Conservation (phyloP, 2,329 filamentous ascomycete genomes). For the Lachnellula suecica region DNA sequence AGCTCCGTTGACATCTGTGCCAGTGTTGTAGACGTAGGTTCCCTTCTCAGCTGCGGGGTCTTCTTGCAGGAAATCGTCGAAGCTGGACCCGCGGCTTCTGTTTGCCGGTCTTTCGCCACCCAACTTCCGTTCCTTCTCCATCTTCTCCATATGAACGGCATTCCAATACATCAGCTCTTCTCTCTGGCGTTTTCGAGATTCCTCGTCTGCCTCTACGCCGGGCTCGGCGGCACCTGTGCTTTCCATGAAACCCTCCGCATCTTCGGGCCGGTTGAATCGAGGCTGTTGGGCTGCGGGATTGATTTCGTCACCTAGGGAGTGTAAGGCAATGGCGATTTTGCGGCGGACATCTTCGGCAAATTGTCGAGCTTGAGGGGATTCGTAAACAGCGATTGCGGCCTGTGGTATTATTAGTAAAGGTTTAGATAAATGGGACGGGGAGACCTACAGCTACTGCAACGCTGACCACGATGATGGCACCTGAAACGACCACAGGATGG, state of each 20-base stretch:
- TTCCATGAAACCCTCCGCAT: conserved; percentile 62
- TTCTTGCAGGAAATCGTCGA: conserved; percentile 58
- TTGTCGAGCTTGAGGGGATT: conserved; percentile 62
- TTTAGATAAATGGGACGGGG: background rate
- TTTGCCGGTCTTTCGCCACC: conserved; percentile 28
- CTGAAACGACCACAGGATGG: conserved; percentile 31
- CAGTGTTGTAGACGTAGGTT: conserved; percentile 57
- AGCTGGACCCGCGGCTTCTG: conserved; percentile 34
- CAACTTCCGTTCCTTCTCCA: conserved; percentile 36
- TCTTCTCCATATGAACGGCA: conserved; percentile 49
- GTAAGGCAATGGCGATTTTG: conserved; percentile 58
- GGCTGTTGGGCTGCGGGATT: conserved; percentile 41
- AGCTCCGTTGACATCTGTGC: conserved; percentile 42
- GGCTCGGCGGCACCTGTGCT: conserved; percentile 43
- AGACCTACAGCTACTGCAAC: conserved; percentile 32
- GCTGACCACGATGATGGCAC: conserved; percentile 32
- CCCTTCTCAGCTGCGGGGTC: conserved; percentile 53
- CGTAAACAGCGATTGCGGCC: conserved; percentile 50
- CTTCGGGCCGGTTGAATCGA: conserved; percentile 64
- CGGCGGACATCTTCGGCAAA: conserved; percentile 61
- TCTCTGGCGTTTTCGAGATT: conserved; percentile 57
- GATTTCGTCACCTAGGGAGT: conserved; percentile 58
- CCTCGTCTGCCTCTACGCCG: conserved; percentile 62
- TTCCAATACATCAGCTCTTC: conserved; percentile 70
- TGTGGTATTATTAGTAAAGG: conserved; percentile 14